Conservation (phyloP, 2,329 filamentous ascomycete genomes). For the Lasiodiplodia hormozganensis region DNA sequence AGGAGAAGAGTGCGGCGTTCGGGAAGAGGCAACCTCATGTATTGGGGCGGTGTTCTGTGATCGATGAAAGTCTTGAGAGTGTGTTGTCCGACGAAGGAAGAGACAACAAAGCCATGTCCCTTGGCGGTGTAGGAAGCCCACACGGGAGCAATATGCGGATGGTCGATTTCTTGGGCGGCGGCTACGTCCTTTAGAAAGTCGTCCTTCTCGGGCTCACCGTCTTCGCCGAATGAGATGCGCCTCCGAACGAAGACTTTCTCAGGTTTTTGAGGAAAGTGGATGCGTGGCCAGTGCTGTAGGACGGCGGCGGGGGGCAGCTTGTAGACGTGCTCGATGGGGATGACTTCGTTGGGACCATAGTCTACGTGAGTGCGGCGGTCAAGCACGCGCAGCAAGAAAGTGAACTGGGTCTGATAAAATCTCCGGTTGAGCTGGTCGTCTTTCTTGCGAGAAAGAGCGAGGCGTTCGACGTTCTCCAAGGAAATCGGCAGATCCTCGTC, state of each 20-base stretch:
- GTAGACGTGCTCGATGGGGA: slow-evolving; percentile 72
- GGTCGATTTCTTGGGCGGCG: slow-evolving; percentile 64
- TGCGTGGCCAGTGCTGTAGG: slow-evolving; percentile 62
- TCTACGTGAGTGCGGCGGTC: slow-evolving; percentile 66
- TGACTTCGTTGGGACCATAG: slow-evolving; percentile 71
- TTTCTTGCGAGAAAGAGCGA: slow-evolving; percentile 65
- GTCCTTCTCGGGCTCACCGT: slow-evolving; percentile 41
- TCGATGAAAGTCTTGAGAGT: slow-evolving; percentile 72
- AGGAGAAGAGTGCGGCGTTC: slow-evolving; percentile 67
- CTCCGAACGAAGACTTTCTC: slow-evolving; percentile 65
- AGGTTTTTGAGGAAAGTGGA: slow-evolving; percentile 68
- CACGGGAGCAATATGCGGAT: slow-evolving; percentile 73
- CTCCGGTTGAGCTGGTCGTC: slow-evolving; percentile 70
- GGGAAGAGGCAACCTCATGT: slow-evolving; percentile 68
- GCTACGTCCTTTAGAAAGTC: slow-evolving; percentile 69
- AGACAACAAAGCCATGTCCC: slow-evolving; percentile 68
- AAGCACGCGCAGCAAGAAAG: slow-evolving; percentile 71
- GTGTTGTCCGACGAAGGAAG: slow-evolving; percentile 70
- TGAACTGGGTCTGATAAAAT: slow-evolving; percentile 74
- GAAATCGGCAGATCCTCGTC: slow-evolving; percentile 76
- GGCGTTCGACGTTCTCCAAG: slow-evolving; percentile 68
- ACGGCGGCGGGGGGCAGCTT: slow-evolving; percentile 58
- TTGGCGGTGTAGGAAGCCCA: slow-evolving; percentile 74
- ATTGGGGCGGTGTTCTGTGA: slow-evolving; percentile 64
- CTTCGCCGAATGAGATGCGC: slow-evolving; percentile 60